Evolutionary conservation across 495 filamentous ascomycete genomes (phyloP).

Genomic region (Penicillium mononematosum): DNA sequence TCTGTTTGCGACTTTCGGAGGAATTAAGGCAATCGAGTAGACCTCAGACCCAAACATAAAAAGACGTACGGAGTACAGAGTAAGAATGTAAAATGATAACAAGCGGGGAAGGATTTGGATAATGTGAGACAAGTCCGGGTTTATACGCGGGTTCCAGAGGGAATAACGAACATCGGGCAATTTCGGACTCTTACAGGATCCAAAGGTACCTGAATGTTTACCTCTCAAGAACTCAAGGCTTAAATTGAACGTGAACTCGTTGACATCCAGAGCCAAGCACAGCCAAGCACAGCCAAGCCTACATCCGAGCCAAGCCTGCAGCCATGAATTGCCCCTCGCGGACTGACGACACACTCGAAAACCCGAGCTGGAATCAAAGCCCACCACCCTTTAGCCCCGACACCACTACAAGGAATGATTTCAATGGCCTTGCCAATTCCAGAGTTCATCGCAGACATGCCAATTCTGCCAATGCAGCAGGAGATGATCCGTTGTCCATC

Average conservation of each 20-base stretch:
- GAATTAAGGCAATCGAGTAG: not conserved
- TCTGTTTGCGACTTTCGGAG: constrained; percentile 14
- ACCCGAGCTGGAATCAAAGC: constrained; percentile 61
- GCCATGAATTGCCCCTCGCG: constrained; percentile 65
- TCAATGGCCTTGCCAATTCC: constrained; percentile 55
- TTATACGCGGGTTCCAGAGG: constrained; percentile 1
- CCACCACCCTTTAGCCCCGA: constrained; percentile 55
- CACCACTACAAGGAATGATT: constrained; percentile 60
- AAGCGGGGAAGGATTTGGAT: not conserved
- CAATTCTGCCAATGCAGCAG: constrained; percentile 19
- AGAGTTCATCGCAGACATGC: constrained; percentile 39
- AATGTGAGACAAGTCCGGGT: not conserved
- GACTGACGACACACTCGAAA: constrained; percentile 55
- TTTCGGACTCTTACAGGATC: constrained; percentile 20
- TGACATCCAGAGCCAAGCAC: too few relatives aligned
- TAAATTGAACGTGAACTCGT: not conserved
- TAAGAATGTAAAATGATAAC: not conserved
- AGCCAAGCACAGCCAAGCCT: not conserved
- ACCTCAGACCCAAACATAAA: not conserved
- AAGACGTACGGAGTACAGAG: not conserved
- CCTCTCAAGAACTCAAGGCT: constrained; percentile 11
- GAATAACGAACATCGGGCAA: constrained; percentile 22
- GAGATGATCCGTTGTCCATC: constrained; percentile 29
- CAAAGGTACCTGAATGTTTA: constrained; percentile 11
- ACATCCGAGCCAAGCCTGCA: constrained; percentile 4